Evolutionary conservation across 2,329 filamentous ascomycete genomes (phyloP).

Genomic region (Exophiala bonariae): DNA sequence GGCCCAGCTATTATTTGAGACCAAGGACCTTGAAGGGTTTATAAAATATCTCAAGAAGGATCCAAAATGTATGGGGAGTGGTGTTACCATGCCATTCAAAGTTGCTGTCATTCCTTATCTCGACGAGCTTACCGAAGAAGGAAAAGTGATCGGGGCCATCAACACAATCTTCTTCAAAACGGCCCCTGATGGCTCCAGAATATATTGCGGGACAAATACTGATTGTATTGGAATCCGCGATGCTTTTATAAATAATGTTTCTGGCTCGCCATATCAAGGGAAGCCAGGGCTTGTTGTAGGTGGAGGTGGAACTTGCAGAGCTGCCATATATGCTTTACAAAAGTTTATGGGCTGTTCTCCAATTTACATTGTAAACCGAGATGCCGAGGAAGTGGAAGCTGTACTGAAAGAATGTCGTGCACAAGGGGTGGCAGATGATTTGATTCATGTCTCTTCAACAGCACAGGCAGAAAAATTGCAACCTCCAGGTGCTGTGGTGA

Average conservation of each 20-base stretch:
- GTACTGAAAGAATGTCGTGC: conserved; percentile 64
- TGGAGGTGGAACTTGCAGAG: conserved; percentile 75
- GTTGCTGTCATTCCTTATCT: conserved; percentile 72
- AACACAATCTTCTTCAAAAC: conserved; percentile 72
- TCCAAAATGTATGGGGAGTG: conserved; percentile 56
- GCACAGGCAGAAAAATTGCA: conserved; percentile 61
- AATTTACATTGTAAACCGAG: conserved; percentile 78
- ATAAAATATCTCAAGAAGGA: conserved; percentile 37
- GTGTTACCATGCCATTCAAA: conserved; percentile 81
- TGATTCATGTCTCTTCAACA: conserved; percentile 63
- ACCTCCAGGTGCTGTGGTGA: conserved; percentile 66
- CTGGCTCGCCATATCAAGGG: conserved; percentile 50
- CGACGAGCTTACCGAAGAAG: conserved; percentile 72
- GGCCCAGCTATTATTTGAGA: conserved; percentile 43
- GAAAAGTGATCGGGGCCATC: conserved; percentile 71
- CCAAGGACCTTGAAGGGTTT: conserved; percentile 33
- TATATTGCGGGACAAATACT: conserved; percentile 75
- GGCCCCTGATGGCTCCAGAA: conserved; percentile 40
- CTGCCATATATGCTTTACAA: conserved; percentile 72
- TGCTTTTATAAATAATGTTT: conserved; percentile 58
- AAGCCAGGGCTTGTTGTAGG: conserved; percentile 72
- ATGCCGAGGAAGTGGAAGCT: conserved; percentile 64
- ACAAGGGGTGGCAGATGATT: conserved; percentile 59
- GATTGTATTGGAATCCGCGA: conserved; percentile 78
- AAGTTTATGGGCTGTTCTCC: conserved; percentile 66